Percentiles rank a stretch among this genome's conserved stretches.
Conservation (phyloP, 23 red algal genomes). For the Gracilariopsis chorda region DNA sequence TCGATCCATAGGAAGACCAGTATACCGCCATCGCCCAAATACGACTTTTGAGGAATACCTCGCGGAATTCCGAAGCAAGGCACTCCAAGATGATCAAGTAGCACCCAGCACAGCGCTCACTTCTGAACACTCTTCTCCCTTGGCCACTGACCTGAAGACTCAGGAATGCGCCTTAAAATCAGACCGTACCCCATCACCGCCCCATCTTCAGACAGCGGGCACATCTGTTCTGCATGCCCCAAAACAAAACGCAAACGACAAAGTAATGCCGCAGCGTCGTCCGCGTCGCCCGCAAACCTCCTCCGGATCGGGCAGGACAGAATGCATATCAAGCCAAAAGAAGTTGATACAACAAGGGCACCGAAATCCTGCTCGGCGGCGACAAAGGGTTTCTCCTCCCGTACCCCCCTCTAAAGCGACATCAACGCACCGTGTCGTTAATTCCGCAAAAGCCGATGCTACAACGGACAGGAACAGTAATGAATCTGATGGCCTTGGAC, state of each 20-base stretch:
- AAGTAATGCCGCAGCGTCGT: neutral
- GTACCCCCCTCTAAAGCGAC: too few species aligned
- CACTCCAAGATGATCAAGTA: neutral
- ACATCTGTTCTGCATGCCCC: neutral
- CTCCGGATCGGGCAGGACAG: neutral
- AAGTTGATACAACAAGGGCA: neutral
- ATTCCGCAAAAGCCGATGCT: neutral
- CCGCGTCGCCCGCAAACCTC: neutral
- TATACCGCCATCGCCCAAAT: conserved; percentile 30
- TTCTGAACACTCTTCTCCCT: neutral
- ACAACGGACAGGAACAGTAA: neutral
- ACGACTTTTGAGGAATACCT: conserved; percentile 45
- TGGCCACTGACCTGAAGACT: neutral
- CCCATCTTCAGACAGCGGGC: neutral
- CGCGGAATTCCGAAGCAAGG: neutral
- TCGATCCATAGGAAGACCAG: conserved; percentile 20
- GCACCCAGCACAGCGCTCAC: neutral
- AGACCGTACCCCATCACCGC: neutral
- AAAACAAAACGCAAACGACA: neutral
- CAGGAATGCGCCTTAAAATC: neutral
- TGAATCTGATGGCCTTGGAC: neutral
- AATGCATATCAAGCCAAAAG: neutral
- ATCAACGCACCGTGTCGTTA: neutral
- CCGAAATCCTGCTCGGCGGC: neutral
- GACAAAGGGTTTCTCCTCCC: neutral